Conservation (phyloP, 768 basidiomycete species). For the Pulveroboletus sp. region DNA sequence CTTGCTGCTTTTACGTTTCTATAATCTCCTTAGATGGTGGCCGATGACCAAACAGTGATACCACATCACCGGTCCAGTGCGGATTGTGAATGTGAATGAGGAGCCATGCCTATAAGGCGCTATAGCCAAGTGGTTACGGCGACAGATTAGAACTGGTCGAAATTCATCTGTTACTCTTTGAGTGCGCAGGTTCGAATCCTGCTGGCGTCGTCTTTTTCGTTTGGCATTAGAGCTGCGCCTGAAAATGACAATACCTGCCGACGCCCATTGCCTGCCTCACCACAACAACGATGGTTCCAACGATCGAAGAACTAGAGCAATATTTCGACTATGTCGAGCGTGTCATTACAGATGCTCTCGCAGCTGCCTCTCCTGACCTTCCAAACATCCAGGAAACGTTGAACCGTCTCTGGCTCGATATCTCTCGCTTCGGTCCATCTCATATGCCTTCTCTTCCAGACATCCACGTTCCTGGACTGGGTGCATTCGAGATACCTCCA, state of each 20-base stretch:
- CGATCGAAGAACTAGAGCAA: conserved; percentile 67
- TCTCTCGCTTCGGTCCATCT: conserved; percentile 74
- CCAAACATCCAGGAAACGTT: conserved; percentile 64
- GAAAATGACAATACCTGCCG: neutral
- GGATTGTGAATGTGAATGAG: neutral
- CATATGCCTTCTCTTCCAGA: conserved; percentile 42
- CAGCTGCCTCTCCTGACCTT: conserved; percentile 56
- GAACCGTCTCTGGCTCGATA: conserved; percentile 72
- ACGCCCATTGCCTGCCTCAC: neutral
- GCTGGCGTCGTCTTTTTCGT: conserved; percentile 47
- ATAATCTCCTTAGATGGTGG: conserved; percentile 9
- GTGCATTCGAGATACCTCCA: conserved; percentile 71
- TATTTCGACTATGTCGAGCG: conserved; percentile 67
- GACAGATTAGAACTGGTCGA: conserved; percentile 58
- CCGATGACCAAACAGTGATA: conserved; percentile 3
- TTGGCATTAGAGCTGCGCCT: conserved; percentile 12
- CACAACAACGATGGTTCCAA: conserved; percentile 29
- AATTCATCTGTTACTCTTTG: conserved; percentile 61
- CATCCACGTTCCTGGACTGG: conserved; percentile 62
- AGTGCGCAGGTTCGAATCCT: conserved; percentile 70
- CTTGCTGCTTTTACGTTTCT: conserved; percentile 2
- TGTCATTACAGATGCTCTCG: conserved; percentile 53
- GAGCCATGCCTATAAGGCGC: conserved; percentile 36
- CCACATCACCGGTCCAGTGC: neutral
- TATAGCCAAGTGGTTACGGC: conserved; percentile 81